Percentiles rank a stretch among this genome's conserved stretches.
Evolutionary conservation across 371 early-diverging fungal species (phyloP).

Genomic region (Nosema muscidifuracis): DNA sequence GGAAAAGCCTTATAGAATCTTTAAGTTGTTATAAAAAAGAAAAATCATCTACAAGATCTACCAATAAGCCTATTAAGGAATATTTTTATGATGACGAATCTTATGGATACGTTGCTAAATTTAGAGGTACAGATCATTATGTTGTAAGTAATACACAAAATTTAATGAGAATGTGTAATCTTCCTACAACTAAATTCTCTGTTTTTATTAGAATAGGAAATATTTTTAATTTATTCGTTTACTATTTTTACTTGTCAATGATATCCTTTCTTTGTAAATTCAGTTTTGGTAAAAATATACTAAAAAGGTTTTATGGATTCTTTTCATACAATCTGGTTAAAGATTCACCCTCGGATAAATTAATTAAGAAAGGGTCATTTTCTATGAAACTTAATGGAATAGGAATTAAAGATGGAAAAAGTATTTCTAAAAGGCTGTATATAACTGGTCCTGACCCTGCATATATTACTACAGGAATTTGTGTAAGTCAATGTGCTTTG

Average conservation of each 20-base stretch:
- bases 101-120: constrained; percentile 50
- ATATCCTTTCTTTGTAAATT: constrained; percentile 35
- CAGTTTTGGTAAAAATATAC: constrained; percentile 18
- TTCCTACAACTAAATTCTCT: constrained; percentile 11
- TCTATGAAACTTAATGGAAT: constrained; percentile 42
- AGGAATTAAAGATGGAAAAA: constrained; percentile 28
- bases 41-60: not conserved
- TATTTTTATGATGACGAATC: constrained; percentile 31
- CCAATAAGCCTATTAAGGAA: constrained; percentile 6
- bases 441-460: constrained; percentile 63
- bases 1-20: constrained; percentile 60
- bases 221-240: constrained; percentile 29
- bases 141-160: constrained; percentile 55
- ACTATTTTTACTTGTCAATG: constrained; percentile 17
- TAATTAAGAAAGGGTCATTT: constrained; percentile 52
- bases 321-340: constrained; percentile 54
- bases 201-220: constrained; percentile 29
- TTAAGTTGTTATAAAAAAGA: constrained; percentile 1
- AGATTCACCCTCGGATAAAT: constrained; percentile 37
- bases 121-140: constrained; percentile 59
- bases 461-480: constrained; percentile 59
- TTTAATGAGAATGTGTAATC: constrained; percentile 13
- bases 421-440: constrained; percentile 20
- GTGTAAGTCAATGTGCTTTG: constrained; percentile 43
- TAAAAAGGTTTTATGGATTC: constrained; percentile 31